Conservation (phyloP, 257 asterid species). For the Rubia yunnanensis region DNA sequence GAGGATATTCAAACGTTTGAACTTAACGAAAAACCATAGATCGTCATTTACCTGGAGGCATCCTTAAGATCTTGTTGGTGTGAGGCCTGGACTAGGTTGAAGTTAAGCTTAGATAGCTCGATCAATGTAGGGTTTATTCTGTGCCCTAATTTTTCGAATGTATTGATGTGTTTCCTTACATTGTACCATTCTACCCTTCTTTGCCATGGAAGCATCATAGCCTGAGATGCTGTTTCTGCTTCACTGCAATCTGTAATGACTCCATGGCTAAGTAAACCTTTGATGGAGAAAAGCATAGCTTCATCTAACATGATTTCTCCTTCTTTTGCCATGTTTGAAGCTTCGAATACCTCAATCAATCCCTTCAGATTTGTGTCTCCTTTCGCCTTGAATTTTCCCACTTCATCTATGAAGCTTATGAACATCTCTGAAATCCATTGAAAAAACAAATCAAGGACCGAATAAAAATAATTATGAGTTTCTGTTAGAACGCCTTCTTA, state of each 20-base stretch:
- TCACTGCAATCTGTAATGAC: background rate
- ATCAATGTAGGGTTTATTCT: constrained; percentile 14
- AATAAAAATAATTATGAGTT: too few relatives aligned
- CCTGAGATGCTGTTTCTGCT: background rate
- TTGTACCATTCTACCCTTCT: constrained; percentile 45
- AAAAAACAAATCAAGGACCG: too few relatives aligned
- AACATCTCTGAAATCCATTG: constrained; percentile 30
- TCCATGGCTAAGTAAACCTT: background rate
- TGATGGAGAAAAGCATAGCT: constrained; percentile 14
- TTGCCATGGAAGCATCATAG: constrained; percentile 24
- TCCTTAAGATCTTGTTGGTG: constrained; percentile 50
- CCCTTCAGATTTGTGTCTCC: constrained; percentile 12
- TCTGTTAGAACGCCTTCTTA: too few relatives aligned
- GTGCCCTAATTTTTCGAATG: constrained; percentile 4
- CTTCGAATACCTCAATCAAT: constrained; percentile 36
- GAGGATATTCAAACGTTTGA: background rate
- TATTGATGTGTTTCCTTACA: constrained; percentile 27
- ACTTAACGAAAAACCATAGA: too few relatives aligned
- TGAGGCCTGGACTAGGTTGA: constrained; percentile 38
- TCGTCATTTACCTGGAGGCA: constrained; percentile 27
- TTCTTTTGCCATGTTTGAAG: constrained; percentile 34
- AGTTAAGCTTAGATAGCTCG: constrained; percentile 42
- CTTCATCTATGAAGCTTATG: constrained; percentile 15
- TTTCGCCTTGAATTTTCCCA: constrained; percentile 13
- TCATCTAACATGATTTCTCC: constrained; percentile 23